Base-by-base conservation (phyloP, 176 grass and related monocot genomes). In the Triticum monococcum region DNA sequence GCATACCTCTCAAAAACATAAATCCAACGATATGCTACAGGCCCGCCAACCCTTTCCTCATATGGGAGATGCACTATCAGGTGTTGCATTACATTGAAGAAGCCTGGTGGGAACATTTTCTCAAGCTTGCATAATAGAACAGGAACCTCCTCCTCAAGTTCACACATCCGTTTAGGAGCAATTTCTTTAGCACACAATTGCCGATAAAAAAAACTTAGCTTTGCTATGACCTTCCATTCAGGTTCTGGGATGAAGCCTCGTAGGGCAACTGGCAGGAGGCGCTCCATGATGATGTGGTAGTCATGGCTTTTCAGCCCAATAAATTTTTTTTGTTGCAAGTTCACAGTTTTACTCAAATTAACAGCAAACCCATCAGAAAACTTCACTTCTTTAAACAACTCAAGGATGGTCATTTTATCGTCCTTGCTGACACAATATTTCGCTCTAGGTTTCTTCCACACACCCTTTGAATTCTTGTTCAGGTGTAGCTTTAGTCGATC, bases 181-280 rank as follows among this genome's bases (percentile, higher is more conserved):
- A 83, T 83, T 74, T 83, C 68, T 62, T 83, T 74, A 3, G 81
- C 68, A 62, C 68, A 83, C 17, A 74, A 14, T 37, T 83, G 81
- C 40, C 68, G 9, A 74, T 30, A 72, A 22, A 83, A 83, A 72
- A 40, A 61, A 72, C 81, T 22, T 4, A 83, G 2, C 41, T 83
- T 52, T 61, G 35, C 11, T 40, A 73, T 43, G 61, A 61, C 52
- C 33, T 43, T 83, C 81, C 81, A 73, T 73, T 62, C 68, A 2
- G 28, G 60, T 13, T 70, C 30, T 4, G 31, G 20, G 12, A 82
- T 69, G 9, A 83, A 83, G 4, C 67, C 64, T 33, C 67, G 14
- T 25, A 83, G 18, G 57, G 52, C 50, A 83, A 83, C 66, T 4
- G 48, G 45, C 1, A 73, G 9, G 16, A 83, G 33, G n/a, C 52